Conservation (phyloP, 495 filamentous ascomycete genomes). For the Aspergillus homomorphus region DNA sequence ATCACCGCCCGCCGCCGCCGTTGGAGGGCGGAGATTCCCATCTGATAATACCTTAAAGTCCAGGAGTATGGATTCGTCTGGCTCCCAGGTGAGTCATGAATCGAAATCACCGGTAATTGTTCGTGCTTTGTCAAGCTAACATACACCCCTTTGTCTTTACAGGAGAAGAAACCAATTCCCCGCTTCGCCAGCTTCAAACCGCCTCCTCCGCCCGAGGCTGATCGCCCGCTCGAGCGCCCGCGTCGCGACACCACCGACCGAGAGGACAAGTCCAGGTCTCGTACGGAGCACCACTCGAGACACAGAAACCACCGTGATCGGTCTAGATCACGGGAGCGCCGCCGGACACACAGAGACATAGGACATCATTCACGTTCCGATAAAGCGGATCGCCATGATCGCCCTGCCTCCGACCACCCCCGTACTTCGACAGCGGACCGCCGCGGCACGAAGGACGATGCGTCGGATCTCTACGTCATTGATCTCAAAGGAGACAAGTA, state of each 20-base stretch:
- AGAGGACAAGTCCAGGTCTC: conserved; percentile 26
- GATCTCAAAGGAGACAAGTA: conserved; percentile 61
- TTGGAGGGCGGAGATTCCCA: not conserved
- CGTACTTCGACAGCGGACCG: conserved; percentile 6
- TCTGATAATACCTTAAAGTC: conserved; percentile 14
- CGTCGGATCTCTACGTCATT: conserved; percentile 36
- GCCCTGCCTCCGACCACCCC: conserved; percentile 1
- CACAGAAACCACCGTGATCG: conserved; percentile 25
- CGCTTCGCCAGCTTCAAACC: conserved; percentile 72
- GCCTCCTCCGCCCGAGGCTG: conserved; percentile 32
- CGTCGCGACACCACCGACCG: conserved; percentile 17
- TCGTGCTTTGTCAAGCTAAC: not conserved
- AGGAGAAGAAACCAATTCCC: conserved; percentile 51
- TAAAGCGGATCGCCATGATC: conserved; percentile 2
- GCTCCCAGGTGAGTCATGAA: conserved; percentile 30
- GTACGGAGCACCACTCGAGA: conserved; percentile 23
- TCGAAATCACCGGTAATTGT: not conserved
- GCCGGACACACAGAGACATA: conserved; percentile 14
- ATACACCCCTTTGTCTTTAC: not conserved
- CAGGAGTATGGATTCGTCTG: conserved; percentile 39
- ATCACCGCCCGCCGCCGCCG: conserved; percentile 1
- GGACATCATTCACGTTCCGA: conserved; percentile 9
- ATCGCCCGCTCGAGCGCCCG: conserved; percentile 21
- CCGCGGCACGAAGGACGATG: conserved; percentile 21
- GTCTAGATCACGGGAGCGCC: conserved; percentile 27